These are phyloP conservation scores for Colletotrichum tofieldiae DNA, from an alignment of 2,329 filamentous ascomycete species.

Conservation along the genomic window DNA sequence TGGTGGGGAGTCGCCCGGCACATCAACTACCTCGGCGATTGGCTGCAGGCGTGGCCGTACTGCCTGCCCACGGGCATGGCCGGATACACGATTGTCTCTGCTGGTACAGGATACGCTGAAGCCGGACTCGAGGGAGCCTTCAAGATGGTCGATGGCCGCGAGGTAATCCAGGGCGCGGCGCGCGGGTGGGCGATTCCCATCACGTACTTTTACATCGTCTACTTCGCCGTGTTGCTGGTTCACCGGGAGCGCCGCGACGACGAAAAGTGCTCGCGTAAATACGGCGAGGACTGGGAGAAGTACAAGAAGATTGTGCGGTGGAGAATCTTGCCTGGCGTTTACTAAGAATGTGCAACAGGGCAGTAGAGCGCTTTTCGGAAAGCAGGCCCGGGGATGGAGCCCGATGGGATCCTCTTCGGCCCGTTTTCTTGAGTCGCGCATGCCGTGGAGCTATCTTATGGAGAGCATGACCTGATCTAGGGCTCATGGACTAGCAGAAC, in stretches of 20 bases:
- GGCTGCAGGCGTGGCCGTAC: conserved; percentile 94
- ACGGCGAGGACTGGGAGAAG: conserved; percentile 91
- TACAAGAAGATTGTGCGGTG: conserved; percentile 88
- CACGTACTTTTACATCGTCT: conserved; percentile 95
- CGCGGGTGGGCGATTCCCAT: conserved; percentile 89
- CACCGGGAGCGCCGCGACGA: conserved; percentile 92
- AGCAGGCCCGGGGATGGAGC: conserved; percentile 18
- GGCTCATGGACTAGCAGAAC: not conserved
- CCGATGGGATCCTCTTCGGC: not conserved
- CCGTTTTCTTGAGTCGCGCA: conserved; percentile 21
- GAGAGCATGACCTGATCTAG: not conserved
- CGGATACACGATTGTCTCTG: conserved; percentile 81
- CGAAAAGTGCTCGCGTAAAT: conserved; percentile 91
- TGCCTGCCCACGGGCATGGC: conserved; percentile 88
- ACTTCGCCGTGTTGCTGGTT: conserved; percentile 89
- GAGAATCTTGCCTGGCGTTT: conserved; percentile 88
- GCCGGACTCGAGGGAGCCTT: conserved; percentile 66
- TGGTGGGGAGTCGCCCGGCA: conserved; percentile 96
- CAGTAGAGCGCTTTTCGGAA: not conserved
- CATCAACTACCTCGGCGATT: conserved; percentile 97
- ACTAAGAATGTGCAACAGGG: conserved; percentile 63
- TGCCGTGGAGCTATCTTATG: not conserved
- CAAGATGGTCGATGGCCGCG: conserved; percentile 72
- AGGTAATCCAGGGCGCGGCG: conserved; percentile 80
- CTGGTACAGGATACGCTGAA: conserved; percentile 64